These are phyloP conservation scores for Dichotomocladium elegans DNA, from an alignment of 371 early-diverging fungal species.

Conservation along the genomic window DNA sequence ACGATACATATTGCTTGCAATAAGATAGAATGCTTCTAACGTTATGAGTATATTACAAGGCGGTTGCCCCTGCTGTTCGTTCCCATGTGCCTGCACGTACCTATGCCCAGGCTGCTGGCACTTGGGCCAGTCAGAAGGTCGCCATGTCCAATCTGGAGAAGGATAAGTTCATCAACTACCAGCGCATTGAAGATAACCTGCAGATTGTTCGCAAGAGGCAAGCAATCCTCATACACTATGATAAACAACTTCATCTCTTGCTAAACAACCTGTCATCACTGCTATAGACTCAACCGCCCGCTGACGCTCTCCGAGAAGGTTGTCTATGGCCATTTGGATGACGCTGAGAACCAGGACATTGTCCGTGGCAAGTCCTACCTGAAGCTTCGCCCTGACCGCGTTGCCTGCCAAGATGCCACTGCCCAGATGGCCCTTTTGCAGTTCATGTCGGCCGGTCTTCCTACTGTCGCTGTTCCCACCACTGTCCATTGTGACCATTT, in stretches of 20 bases:
- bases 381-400: conserved; percentile 90
- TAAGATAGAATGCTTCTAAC: conserved; percentile 6
- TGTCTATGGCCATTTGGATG: conserved; percentile 93
- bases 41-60: conserved; percentile 4
- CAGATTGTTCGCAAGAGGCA: conserved; percentile 70
- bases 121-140: conserved; percentile 65
- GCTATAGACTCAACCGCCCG: conserved; percentile 66
- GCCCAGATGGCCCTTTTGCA: conserved; percentile 97
- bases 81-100: conserved; percentile 16
- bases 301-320: conserved; percentile 94
- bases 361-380: conserved; percentile 87
- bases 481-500: conserved; percentile 97
- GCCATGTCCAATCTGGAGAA: conserved; percentile 85
- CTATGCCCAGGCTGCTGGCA: conserved; percentile 49
- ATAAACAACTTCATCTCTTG: too few species aligned
- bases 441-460: conserved; percentile 92
- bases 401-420: conserved; percentile 97
- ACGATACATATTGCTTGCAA: background rate
- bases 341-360: conserved; percentile 78
- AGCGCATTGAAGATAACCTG: conserved; percentile 89
- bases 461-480: conserved; percentile 87
- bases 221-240: conserved; percentile 50
- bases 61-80: conserved; percentile 22
- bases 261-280: too few species aligned
- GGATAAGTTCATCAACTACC: conserved; percentile 91